phyloP scores from a whole-genome alignment of 106 monocot genomes.

The Allium cepa region DNA sequence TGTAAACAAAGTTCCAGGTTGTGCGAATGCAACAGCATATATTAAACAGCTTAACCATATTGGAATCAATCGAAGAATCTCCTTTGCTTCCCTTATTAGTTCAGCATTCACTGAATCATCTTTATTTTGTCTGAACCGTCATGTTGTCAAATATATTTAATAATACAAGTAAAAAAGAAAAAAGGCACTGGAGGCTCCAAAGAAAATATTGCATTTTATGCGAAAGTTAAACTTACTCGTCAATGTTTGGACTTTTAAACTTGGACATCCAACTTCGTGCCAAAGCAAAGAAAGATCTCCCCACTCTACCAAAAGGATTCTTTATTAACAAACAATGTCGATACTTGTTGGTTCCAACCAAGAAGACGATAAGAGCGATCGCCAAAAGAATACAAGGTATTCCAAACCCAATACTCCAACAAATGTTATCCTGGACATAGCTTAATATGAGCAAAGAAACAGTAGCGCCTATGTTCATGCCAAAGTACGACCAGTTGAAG shows the following conservation, averaged over 20 bases:
- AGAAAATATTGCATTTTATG: background rate
- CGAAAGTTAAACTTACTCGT: background rate
- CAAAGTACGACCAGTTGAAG: no score
- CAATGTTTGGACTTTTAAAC: background rate
- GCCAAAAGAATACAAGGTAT: no score
- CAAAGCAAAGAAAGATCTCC: slow-evolving; percentile 9
- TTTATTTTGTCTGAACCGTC: background rate
- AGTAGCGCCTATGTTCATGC: no score
- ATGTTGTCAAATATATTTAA: background rate
- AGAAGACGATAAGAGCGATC: background rate
- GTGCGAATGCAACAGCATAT: slow-evolving; percentile 41
- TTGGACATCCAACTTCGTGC: background rate
- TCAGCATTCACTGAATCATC: background rate
- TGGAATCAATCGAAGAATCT: slow-evolving; percentile 24
- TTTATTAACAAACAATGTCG: slow-evolving; percentile 4
- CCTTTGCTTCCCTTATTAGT: slow-evolving; percentile 16
- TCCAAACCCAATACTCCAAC: no score
- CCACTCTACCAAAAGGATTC: slow-evolving; percentile 5
- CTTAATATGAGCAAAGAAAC: no score
- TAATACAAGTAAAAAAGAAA: background rate
- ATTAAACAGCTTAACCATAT: slow-evolving; percentile 35
- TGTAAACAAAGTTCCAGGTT: slow-evolving; percentile 42
- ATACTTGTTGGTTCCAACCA: slow-evolving; percentile 23
- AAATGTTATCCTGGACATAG: no score
- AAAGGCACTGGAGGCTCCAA: background rate